A percentile compares a stretch with the other conserved stretches of the same genome.
Conservation (phyloP, 192 early-diverging fungal species). For the Geranomyces variabilis region DNA sequence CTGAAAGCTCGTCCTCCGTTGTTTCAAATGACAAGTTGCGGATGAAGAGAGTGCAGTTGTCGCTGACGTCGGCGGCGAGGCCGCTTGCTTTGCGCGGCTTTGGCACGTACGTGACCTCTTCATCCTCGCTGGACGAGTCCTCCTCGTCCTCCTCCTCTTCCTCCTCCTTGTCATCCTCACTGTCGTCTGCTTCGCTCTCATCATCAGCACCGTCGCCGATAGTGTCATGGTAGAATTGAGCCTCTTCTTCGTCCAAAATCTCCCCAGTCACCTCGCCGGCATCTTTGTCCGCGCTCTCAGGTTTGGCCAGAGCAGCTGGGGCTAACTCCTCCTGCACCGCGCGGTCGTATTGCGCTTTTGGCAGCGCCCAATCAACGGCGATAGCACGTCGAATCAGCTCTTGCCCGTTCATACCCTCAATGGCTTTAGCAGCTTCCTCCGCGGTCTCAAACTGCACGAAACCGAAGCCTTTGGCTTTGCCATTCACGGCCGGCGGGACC, state of each 20-base stretch:
- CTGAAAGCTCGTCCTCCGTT: conserved; percentile 74
- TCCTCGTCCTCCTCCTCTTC: conserved; percentile 45
- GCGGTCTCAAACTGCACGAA: conserved; percentile 84
- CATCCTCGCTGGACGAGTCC: conserved; percentile 22
- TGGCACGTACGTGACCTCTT: not conserved
- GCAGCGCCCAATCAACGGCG: conserved; percentile 82
- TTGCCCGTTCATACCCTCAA: conserved; percentile 68
- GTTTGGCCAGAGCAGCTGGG: not conserved
- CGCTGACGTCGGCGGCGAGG: conserved; percentile 32
- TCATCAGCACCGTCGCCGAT: conserved; percentile 51
- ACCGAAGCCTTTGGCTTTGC: conserved; percentile 84
- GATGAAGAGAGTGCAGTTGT: conserved; percentile 81
- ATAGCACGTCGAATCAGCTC: conserved; percentile 73
- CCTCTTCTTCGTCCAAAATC: conserved; percentile 28
- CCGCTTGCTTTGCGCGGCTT: conserved; percentile 4
- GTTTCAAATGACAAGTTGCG: conserved; percentile 93
- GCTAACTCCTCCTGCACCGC: conserved; percentile 24
- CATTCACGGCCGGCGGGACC: conserved; percentile 75
- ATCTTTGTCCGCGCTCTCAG: conserved; percentile 28
- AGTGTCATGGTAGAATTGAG: conserved; percentile 42
- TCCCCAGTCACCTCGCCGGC: conserved; percentile 29
- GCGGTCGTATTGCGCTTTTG: conserved; percentile 68
- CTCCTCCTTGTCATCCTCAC: conserved; percentile 46
- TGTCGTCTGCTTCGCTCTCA: conserved; percentile 29
- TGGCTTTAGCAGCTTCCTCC: conserved; percentile 63